Base-by-base conservation (phyloP, 192 early-diverging fungal species). In the Umbelopsis sp. region DNA sequence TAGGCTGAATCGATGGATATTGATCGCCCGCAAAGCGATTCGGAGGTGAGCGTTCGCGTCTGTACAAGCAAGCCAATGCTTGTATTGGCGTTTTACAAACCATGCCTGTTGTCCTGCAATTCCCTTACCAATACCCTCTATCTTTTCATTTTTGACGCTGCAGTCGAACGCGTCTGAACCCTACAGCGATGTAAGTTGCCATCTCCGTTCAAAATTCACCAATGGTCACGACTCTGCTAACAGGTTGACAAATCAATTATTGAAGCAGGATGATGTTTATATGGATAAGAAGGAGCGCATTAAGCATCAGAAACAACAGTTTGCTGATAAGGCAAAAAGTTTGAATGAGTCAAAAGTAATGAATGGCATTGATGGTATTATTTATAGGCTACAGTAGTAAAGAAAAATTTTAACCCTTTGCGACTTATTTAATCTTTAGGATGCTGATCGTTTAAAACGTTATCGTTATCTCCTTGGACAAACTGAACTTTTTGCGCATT, bases 381-480 rank as follows among this genome's bases (percentile, higher is more conserved):
- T 12, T 23, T 52, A 25, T 10, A 25, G 6, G 2, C 18, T 18
- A 16, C 5, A 20, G 20, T 49, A 21, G 9, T 21, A 49, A 16
- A 13, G 20, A 16, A 49, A 49, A 49, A 49, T 49, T 49, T 49
- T 49, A 16, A 49, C 20, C 48, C 44, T 67, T 49, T 4, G 13
- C 15, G 25, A 11, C 22, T 10, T 11, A 20, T 25, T 69, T 49
- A 18, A 64, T 20, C 37, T 53, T 49, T 64, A 91, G 86, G 83
- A 79, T 35, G 79, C 74, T 46, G 88, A 89, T 70, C 75, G 84
- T 33, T 77, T 84, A 37, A 88, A 86, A 78, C 82, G 91, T 48
- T 92, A 90, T 73, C 78, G 85, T 30, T 93, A 89, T 75, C 74
- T 93, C 18, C 80, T 92, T 55, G 90, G 81, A 7, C 80, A 86